Base-by-base conservation (phyloP, 2,329 filamentous ascomycete species). In the Trichocomaceae sp. region DNA sequence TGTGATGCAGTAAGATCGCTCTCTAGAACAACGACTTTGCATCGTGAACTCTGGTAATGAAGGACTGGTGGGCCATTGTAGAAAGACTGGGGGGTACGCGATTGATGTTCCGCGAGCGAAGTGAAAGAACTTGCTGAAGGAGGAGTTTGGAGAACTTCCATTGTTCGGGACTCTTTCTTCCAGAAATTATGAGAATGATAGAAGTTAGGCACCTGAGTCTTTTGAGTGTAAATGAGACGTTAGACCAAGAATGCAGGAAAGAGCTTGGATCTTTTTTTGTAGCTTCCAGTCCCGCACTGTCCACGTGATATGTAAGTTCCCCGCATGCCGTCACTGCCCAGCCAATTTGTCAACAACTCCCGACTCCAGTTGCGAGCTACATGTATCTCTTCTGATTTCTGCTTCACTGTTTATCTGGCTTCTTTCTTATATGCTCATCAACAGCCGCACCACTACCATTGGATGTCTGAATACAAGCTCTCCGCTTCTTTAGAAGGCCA, bases 401-500 rank as follows among this genome's bases (percentile, higher is more conserved):
- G 22, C 13, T 20, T 44, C 10, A 51, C 15, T 15, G 29, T 37
- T 3, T 35, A 29, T 33, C 39, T 12, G 5, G 1, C 17, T 20
- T 39, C 29, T 44, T 20, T 33, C 17, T n/a, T 9, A 23, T n/a
- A 33, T 7, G 12, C 8, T 10, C 9, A 20, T 47, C 8, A 26
- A 31, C 9, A 33, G n/a, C 22, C 22, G 13, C 35, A 52, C 29
- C 35, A 52, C 29, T 15, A 35, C 26, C 35, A n/a, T 48, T 54
- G 55, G 45, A 57, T 57, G 56, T 53, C 80, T 72, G 86, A 90
- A 69, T 97, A 90, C 80, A 96, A 92, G 81, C 84, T 99, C 67
- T 95, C 93, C 59, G 90, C 92, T 63, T 87, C 89, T 67, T 81
- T 99, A 62, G 77, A 84, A 63, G 92, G 90, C 66, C 93, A 99